Percentiles rank a stretch among this genome's conserved stretches.
Conservation (phyloP, 73 alveolate species). For the Blepharisma stoltei region DNA sequence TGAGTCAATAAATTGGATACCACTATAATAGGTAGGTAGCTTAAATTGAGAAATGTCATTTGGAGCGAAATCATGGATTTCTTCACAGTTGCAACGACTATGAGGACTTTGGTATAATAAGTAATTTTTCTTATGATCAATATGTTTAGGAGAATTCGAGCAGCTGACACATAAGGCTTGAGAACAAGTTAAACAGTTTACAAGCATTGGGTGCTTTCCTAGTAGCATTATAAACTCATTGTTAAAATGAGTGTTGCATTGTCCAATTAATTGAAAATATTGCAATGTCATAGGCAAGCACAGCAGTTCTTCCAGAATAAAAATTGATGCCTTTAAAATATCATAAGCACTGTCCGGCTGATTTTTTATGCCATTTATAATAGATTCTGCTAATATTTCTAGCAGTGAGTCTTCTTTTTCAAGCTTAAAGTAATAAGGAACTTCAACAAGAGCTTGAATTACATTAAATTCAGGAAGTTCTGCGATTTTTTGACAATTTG, state of each 20-base stretch:
- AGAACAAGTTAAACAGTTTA: background rate
- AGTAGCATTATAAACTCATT: background rate
- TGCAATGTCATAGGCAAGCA: background rate
- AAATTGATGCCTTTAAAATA: background rate
- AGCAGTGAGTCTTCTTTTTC: background rate
- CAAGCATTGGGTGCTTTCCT: background rate
- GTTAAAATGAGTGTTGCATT: background rate
- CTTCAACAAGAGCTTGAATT: slow-evolving; percentile 4
- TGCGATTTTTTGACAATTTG: background rate
- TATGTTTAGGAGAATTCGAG: background rate
- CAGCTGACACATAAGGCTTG: background rate
- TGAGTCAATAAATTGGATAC: background rate
- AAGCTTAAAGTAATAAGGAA: background rate
- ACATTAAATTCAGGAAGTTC: background rate
- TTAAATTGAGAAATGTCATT: background rate
- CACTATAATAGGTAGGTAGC: background rate
- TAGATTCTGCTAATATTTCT: background rate
- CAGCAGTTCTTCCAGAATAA: background rate
- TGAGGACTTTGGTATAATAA: slow-evolving; percentile 2
- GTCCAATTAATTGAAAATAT: background rate
- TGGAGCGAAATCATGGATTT: background rate
- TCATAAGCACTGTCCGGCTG: background rate
- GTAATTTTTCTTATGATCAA: background rate
- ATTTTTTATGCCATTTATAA: background rate
- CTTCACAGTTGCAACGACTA: slow-evolving; percentile 6